These are phyloP conservation scores for Sporothrix brunneoviolacea DNA, from an alignment of 2,329 filamentous ascomycete genomes.

Conservation along the genomic window DNA sequence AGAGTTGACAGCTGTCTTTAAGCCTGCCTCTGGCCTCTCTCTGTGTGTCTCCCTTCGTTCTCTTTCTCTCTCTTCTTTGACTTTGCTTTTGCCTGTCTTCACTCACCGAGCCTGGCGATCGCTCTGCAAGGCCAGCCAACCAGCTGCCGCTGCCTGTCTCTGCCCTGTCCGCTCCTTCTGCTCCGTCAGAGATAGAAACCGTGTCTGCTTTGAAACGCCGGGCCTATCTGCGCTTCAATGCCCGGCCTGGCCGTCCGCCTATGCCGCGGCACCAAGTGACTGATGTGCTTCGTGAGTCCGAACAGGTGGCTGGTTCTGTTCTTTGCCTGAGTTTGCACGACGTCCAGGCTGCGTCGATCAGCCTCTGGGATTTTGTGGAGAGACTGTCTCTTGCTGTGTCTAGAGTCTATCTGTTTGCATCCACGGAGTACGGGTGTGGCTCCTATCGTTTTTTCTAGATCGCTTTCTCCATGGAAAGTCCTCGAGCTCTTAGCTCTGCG, in stretches of 20 bases:
- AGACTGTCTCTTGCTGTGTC: background rate
- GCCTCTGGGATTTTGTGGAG: background rate
- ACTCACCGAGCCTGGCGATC: background rate
- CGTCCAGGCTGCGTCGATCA: conserved; percentile 1
- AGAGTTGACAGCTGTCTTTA: conserved; percentile 6
- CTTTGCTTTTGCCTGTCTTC: background rate
- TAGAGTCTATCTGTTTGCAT: too few species aligned
- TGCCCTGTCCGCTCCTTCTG: background rate
- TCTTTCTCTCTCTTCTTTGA: background rate
- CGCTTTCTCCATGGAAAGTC: too few species aligned
- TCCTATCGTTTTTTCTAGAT: background rate
- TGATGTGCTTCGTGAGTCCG: too few species aligned
- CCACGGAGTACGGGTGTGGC: too few species aligned
- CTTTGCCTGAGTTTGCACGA: conserved; percentile 2
- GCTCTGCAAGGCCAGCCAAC: background rate
- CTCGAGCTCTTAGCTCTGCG: too few species aligned
- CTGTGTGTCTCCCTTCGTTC: background rate
- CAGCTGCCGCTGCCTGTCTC: too few species aligned
- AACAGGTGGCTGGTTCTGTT: conserved; percentile 3
- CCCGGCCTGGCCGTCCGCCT: background rate
- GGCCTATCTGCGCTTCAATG: conserved; percentile 1
- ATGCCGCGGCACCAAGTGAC: background rate
- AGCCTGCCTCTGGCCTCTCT: background rate
- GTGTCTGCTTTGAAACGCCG: conserved; percentile 5
- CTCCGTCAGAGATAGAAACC: background rate